Conservation (phyloP, 116 monocot species). For the Posidonia oceanica region DNA sequence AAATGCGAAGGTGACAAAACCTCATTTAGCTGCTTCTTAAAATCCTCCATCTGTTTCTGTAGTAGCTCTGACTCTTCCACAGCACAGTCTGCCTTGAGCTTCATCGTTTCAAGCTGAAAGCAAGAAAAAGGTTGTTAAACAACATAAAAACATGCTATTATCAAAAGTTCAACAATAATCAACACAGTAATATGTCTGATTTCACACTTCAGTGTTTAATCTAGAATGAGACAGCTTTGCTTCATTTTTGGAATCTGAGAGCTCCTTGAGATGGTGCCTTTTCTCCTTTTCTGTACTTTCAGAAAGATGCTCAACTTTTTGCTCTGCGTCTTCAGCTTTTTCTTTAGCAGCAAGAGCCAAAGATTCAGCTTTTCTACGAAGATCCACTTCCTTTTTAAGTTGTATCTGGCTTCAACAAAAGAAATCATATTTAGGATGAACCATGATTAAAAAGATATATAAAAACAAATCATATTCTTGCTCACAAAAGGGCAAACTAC, state of each 20-base stretch:
- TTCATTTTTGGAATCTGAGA: slow-evolving; percentile 53
- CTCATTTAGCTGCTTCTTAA: slow-evolving; percentile 54
- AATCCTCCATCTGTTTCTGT: slow-evolving; percentile 38
- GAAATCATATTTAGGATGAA: neutral
- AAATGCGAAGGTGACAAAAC: slow-evolving; percentile 15
- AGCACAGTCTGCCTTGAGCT: slow-evolving; percentile 50
- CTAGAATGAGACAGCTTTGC: slow-evolving; percentile 50
- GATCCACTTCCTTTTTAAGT: slow-evolving; percentile 56
- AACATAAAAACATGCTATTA: neutral
- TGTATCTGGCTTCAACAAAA: slow-evolving; percentile 26
- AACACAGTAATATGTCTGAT: neutral
- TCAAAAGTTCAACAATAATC: neutral
- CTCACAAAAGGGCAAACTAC: too few relatives aligned
- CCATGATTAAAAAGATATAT: neutral
- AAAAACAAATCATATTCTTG: neutral
- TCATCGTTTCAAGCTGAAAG: slow-evolving; percentile 65
- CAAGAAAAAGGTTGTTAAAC: slow-evolving; percentile 2
- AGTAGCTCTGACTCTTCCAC: slow-evolving; percentile 51
- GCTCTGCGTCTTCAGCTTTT: slow-evolving; percentile 40
- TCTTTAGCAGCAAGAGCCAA: slow-evolving; percentile 36
- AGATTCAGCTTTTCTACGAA: slow-evolving; percentile 41
- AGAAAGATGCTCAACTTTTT: slow-evolving; percentile 34
- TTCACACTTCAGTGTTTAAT: slow-evolving; percentile 43
- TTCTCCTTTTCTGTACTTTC: slow-evolving; percentile 67
- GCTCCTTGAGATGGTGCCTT: slow-evolving; percentile 34